phyloP scores from a whole-genome alignment of 2,329 filamentous ascomycete species.

The Fusarium metavorans region DNA sequence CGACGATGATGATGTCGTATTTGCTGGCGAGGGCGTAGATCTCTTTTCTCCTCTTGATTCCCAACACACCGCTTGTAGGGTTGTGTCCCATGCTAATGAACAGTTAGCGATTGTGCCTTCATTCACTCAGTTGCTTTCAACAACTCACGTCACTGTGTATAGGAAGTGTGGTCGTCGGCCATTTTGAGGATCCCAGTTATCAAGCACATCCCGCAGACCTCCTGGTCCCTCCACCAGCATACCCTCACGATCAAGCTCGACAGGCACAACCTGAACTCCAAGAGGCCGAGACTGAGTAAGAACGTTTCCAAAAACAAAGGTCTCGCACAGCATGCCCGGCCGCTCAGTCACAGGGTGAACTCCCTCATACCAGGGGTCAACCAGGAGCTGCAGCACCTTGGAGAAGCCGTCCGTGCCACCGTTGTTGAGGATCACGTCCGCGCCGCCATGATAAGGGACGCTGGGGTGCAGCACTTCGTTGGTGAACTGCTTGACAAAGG shows the following conservation, averaged over 20 bases:
- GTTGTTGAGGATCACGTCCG: slow-evolving; percentile 82
- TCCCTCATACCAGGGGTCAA: slow-evolving; percentile 78
- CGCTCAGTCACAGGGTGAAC: slow-evolving; percentile 75
- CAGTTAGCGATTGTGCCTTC: not conserved
- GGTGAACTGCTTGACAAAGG: slow-evolving; percentile 83
- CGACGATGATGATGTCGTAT: slow-evolving; percentile 90
- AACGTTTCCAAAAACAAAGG: slow-evolving; percentile 84
- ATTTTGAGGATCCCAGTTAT: slow-evolving; percentile 81
- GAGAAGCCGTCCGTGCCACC: slow-evolving; percentile 88
- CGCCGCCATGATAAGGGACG: slow-evolving; percentile 80
- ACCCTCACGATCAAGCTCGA: slow-evolving; percentile 82
- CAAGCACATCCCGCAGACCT: slow-evolving; percentile 80
- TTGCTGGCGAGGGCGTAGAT: slow-evolving; percentile 84
- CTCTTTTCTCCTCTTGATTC: slow-evolving; percentile 78
- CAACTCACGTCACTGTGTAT: slow-evolving; percentile 87
- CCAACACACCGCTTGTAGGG: slow-evolving; percentile 82
- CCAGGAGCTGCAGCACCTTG: slow-evolving; percentile 82
- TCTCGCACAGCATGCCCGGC: slow-evolving; percentile 83
- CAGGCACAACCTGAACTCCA: slow-evolving; percentile 78
- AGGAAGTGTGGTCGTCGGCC: slow-evolving; percentile 85
- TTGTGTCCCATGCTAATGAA: slow-evolving; percentile 75
- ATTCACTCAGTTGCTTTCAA: no score
- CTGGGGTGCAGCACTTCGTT: slow-evolving; percentile 83
- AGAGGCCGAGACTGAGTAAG: slow-evolving; percentile 74
- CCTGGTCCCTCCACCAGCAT: slow-evolving; percentile 81